Evolutionary conservation across 805 yeast species (phyloP).

Genomic region (Torulaspora gathmanii): DNA sequence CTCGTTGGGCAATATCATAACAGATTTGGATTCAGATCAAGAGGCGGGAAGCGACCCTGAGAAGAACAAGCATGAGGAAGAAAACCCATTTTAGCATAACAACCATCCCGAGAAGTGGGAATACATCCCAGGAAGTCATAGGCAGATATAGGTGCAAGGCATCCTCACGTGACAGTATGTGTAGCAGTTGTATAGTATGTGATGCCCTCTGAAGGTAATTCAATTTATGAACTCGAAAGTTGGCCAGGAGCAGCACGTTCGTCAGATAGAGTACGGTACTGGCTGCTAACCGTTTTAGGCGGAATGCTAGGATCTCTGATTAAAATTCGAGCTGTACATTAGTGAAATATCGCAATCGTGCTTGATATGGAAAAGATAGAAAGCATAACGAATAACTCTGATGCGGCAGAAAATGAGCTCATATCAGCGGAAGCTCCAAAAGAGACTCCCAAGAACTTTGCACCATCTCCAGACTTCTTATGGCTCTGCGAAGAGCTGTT

Average conservation of each 20-base stretch:
- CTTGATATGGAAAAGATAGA: not conserved
- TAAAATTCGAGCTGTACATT: not conserved
- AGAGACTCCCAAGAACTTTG: slow-evolving; percentile 23
- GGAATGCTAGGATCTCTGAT: not conserved
- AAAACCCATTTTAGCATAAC: not conserved
- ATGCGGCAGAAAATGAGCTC: not conserved
- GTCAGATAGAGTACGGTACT: not conserved
- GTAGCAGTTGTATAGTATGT: not conserved
- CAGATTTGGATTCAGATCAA: slow-evolving; percentile 11
- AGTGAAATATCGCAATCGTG: not conserved
- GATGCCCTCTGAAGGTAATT: not conserved
- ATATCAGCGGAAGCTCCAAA: not conserved
- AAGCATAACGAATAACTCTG: not conserved
- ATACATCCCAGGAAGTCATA: too few relatives aligned
- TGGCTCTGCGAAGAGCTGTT: slow-evolving; percentile 38
- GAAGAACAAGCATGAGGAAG: not conserved
- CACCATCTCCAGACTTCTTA: slow-evolving; percentile 38
- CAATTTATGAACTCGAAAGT: not conserved
- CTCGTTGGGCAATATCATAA: slow-evolving; percentile 25
- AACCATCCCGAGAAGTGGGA: not conserved
- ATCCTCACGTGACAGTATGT: not conserved
- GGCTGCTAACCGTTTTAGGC: too few relatives aligned
- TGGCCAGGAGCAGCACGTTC: not conserved
- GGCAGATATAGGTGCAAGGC: too few relatives aligned
- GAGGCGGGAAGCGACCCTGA: slow-evolving; percentile 29